Base-by-base conservation (phyloP, 2,329 filamentous ascomycete species). In the Claviceps sp. region DNA sequence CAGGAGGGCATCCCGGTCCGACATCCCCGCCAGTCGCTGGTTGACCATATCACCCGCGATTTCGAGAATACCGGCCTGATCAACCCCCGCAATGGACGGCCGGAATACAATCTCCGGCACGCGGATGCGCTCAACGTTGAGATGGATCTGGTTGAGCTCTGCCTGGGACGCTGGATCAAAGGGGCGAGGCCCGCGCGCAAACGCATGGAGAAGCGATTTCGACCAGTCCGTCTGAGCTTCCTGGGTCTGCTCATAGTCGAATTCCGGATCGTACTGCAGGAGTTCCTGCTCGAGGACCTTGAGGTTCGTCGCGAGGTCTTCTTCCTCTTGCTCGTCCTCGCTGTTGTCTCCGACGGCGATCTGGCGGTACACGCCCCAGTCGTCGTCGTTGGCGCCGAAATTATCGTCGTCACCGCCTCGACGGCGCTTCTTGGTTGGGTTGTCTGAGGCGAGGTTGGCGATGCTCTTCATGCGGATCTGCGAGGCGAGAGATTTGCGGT, bases 391-490 rank as follows among this genome's bases (percentile, higher is more conserved):
- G 48, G 90, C 90, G 52, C 93, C 93, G 63, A 98, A 98, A 54
- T 88, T 89, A 64, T 98, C 93, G 61, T 98, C 93, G 63, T 97
- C 91, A 4, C 85, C 87, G 7, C 88, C 89, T 17, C 90, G 82
- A 14, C 88, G 77, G 52, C 91, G 80, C 68, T 95, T 94, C 66
- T 90, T 89, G 57, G 77, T 73, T 1, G 91, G 89, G 5, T 80
- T 83, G 66, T 98, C 93, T 0, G 91, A 90, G 3, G 93, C 93
- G 1, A 98, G 82, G 62, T 95, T 96, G 54, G 93, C 93, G 53
- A 98, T 89, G 49, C 85, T 91, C 71, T 97, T 97, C 93, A 98
- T 98, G 56, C 93, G 86, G 70, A 95, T 94, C 67, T 97, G 91
- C 52, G 86, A 93, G 8, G 93, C 93, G 20, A 96, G 81, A 0